Evolutionary conservation across 805 yeast species (phyloP), one percentile per base, ranked within the genome.

Genomic region (Ogataea paradorogensis): DNA sequence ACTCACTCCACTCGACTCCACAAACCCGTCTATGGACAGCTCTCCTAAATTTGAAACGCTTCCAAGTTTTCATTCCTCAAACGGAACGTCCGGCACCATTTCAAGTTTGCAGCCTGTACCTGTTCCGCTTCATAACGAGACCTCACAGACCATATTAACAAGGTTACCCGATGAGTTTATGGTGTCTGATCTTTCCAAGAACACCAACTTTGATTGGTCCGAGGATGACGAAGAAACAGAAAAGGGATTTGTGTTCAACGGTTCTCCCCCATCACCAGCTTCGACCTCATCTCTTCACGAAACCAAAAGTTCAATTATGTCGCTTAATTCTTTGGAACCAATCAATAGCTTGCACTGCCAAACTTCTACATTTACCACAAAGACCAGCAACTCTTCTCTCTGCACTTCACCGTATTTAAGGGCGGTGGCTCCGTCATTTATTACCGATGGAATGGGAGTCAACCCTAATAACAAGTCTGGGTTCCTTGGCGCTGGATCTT

Each of bases 371-470:
- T 34, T 16, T 30, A 38, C 40, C 8, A 48, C 51, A 1, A 46
- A 42, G 29, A 54, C 58, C 2, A 47, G 42, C 24, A 43, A 40
- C 32, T 51, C 57, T 2, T 53, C 60, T 2, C 27, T 47, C 7
- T 34, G 53, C 5, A 47, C 59, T 3, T 51, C 58, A 7, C 59
- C 59, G 5, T 43, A 45, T 30, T 38, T 53, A 16, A 48, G 49
- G 18, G 51, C 59, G 2, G 34, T 36, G 9, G 46, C 45, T 7
- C 36, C 55, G 2, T 40, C 43, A 15, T 30, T 39, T 15, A 33
- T 39, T 3, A 56, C 64, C 35, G 85, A 81, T 56, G 84, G 85
- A 9, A 80, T 81, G 85, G 84, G 82, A 0, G 83, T 81, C 1
- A 70, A 75, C 33, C 74, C 79, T 20, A 49, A 55, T 16, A 37